Percentiles rank a stretch among this genome's conserved stretches.
Evolutionary conservation across 345 rosid genomes (phyloP).

Genomic region (Leavenworthia alabamica): DNA sequence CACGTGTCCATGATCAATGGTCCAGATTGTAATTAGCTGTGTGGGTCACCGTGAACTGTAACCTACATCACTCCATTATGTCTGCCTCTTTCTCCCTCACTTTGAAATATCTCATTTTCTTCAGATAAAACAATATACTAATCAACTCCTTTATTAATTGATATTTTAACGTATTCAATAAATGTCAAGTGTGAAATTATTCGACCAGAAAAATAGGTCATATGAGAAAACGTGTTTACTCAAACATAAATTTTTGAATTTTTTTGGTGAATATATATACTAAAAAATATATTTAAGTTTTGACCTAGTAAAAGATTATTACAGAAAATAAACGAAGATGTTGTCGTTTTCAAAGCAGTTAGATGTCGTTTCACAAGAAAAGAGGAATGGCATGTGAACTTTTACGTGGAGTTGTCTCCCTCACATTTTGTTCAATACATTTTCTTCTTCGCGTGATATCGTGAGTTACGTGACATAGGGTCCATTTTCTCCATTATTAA

Average conservation of each 20-base stretch:
- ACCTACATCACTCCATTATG: slow-evolving; percentile 13
- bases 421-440: slow-evolving; percentile 10
- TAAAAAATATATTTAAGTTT: neutral
- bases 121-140: neutral
- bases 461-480: slow-evolving; percentile 24
- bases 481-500: slow-evolving; percentile 2
- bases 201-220: neutral
- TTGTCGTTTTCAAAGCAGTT: slow-evolving; percentile 27
- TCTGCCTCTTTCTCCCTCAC: neutral
- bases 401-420: slow-evolving; percentile 21
- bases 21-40: too few species aligned
- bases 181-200: neutral
- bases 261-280: neutral
- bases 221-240: neutral
- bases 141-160: neutral
- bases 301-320: neutral
- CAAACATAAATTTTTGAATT: neutral
- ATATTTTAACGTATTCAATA: neutral
- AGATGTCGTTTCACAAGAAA: slow-evolving; percentile 25
- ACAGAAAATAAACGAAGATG: neutral
- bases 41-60: too few species aligned
- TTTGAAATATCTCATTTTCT: neutral
- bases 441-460: slow-evolving; percentile 11
- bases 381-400: slow-evolving; percentile 26
- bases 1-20: too few species aligned